Evolutionary conservation across 2,329 filamentous ascomycete species (phyloP).

Genomic region (Dothistroma pini): DNA sequence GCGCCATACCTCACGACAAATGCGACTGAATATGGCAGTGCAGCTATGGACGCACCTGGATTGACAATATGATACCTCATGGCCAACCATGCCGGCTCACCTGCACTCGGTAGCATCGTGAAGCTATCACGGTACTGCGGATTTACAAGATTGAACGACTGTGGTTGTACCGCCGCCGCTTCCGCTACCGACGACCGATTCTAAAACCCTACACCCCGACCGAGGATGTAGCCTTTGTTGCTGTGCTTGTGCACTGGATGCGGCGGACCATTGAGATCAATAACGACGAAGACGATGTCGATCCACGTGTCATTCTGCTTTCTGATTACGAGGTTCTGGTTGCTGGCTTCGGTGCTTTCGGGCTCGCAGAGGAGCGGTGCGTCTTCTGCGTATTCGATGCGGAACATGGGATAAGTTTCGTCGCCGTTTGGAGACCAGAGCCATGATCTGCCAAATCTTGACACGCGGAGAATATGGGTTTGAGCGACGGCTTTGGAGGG

Average conservation of each 20-base stretch:
- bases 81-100: slow-evolving; percentile 38
- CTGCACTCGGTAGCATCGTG: slow-evolving; percentile 9
- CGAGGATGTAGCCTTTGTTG: slow-evolving; percentile 58
- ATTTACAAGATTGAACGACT: slow-evolving; percentile 55
- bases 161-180: slow-evolving; percentile 45
- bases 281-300: slow-evolving; percentile 32
- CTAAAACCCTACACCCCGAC: slow-evolving; percentile 47
- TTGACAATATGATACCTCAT: slow-evolving; percentile 46
- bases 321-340: slow-evolving; percentile 14
- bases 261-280: slow-evolving; percentile 26
- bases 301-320: slow-evolving; percentile 36
- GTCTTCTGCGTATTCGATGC: slow-evolving; percentile 2
- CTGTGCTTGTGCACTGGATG: slow-evolving; percentile 65
- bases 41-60: slow-evolving; percentile 47
- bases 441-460: not conserved
- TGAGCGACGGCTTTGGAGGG: not conserved
- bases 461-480: not conserved
- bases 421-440: slow-evolving; percentile 1
- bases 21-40: slow-evolving; percentile 52
- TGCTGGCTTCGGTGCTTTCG: slow-evolving; percentile 8
- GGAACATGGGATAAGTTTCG: not conserved
- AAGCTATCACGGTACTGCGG: slow-evolving; percentile 54
- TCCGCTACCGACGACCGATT: slow-evolving; percentile 53
- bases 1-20: slow-evolving; percentile 47
- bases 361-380: slow-evolving; percentile 15